phyloP scores from a whole-genome alignment of 805 yeast genomes.

The Scheffersomyces spartinae region DNA sequence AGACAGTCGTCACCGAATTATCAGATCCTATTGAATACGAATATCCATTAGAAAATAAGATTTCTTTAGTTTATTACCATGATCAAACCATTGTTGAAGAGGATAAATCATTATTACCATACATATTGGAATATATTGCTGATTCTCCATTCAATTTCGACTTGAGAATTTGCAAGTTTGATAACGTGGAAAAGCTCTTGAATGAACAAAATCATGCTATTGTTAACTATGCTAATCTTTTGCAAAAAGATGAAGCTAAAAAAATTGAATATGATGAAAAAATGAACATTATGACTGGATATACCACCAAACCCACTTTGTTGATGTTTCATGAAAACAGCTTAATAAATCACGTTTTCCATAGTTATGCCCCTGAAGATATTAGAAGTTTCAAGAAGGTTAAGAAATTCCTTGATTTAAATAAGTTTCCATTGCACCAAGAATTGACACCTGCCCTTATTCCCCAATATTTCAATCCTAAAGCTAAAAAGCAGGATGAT shows the following conservation, averaged over 20 bases:
- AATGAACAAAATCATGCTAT: too few species aligned
- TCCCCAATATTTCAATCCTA: constrained; percentile 21
- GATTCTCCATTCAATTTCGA: constrained; percentile 43
- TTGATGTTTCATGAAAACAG: constrained; percentile 49
- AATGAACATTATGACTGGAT: constrained; percentile 36
- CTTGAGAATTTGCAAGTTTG: constrained; percentile 13
- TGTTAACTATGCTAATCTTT: too few species aligned
- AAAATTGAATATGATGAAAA: constrained; percentile 29
- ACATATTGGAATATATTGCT: constrained; percentile 49
- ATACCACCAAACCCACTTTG: constrained; percentile 53
- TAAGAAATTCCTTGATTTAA: constrained; percentile 35
- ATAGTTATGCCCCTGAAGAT: constrained; percentile 54
- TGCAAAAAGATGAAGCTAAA: too few species aligned
- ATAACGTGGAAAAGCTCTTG: constrained; percentile 2
- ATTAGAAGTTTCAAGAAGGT: constrained; percentile 39
- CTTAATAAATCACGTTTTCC: constrained; percentile 39
- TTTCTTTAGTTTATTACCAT: constrained; percentile 43
- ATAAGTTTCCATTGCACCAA: constrained; percentile 40
- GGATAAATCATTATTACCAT: constrained; percentile 50
- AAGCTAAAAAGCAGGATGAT: constrained; percentile 6
- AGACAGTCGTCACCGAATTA: constrained; percentile 1
- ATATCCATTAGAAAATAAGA: constrained; percentile 28
- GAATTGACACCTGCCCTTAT: constrained; percentile 35
- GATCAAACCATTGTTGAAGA: constrained; percentile 44
- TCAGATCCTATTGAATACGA: constrained; percentile 9